Evolutionary conservation across 108 stramenopile species (phyloP), one percentile per base, ranked within the genome.

Genomic region (Aureococcus anophagefferens): DNA sequence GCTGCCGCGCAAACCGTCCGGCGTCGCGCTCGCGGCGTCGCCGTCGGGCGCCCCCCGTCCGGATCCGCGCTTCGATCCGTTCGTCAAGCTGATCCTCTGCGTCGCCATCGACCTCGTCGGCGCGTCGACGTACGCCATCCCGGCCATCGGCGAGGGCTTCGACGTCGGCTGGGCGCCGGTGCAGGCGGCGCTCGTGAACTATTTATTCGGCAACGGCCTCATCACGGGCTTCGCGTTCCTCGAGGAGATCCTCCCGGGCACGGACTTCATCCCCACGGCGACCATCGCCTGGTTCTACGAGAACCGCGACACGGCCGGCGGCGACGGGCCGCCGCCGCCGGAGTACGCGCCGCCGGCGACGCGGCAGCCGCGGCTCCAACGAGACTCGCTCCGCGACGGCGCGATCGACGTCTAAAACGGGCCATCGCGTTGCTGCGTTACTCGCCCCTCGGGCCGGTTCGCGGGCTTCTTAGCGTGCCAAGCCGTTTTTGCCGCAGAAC

Each of bases 81-180:
- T n/a, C n/a, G n/a, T n/a, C n/a, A 75, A 75, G 68, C 73, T 77
- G 14, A 71, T 34, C n/a, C 51, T 76, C 11, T 76, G 74, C 35
- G 28, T 77, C 29, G 35, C 76, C 34, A 77, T 77, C 75, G 76
- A 77, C 44, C 76, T 77, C 44, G 71, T 77, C 45, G 76, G 76
- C 32, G 72, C 76, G 76, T 76, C 76, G 30, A 75, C 76, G 18
- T 77, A 76, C 72, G 64, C 66, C 11, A 63, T 77, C 25, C 76
- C 76, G 16, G 76, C 29, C 36, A 11, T 72, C 11, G 76, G 76
- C 44, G 75, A 77, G 72, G 75, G 65, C n/a, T 25, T 70, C 4
- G 74, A 75, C 32, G 30, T 75, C 37, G 74, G 68, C 0, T 75
- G 74, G 74, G 74, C 74, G 33, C 74, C 74, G 29, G 73, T 75